Evolutionary conservation across 1,284 basidiomycete species (phyloP).

Genomic region (Rhodotorula sp.): DNA sequence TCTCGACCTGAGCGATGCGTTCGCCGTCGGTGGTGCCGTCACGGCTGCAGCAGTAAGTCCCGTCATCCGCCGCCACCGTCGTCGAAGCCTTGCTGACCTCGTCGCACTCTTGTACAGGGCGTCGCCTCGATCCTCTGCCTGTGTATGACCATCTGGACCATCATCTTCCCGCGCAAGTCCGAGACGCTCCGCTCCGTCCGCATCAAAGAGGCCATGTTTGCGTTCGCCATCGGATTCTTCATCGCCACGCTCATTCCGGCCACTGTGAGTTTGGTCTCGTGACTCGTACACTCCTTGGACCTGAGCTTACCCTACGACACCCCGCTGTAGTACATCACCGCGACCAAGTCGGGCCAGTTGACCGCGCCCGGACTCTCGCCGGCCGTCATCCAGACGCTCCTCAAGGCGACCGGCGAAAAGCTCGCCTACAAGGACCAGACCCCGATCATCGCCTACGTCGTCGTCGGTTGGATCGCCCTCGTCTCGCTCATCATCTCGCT

Average conservation of each 20-base stretch:
- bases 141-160: slow-evolving; percentile 11
- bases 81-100: background rate
- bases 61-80: background rate
- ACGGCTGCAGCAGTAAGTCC: slow-evolving; percentile 13
- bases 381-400: slow-evolving; percentile 18
- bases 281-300: no score
- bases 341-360: slow-evolving; percentile 16
- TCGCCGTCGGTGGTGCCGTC: slow-evolving; percentile 22
- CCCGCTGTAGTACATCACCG: slow-evolving; percentile 5
- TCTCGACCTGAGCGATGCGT: slow-evolving; percentile 15
- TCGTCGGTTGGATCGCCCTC: slow-evolving; percentile 38
- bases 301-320: background rate
- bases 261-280: slow-evolving; percentile 16
- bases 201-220: slow-evolving; percentile 36
- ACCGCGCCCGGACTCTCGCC: slow-evolving; percentile 21
- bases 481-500: slow-evolving; percentile 27
- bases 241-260: slow-evolving; percentile 33
- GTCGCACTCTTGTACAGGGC: background rate
- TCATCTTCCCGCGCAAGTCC: slow-evolving; percentile 16
- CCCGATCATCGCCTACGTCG: slow-evolving; percentile 25
- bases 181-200: slow-evolving; percentile 35
- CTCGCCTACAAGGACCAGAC: slow-evolving; percentile 17
- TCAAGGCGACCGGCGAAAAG: slow-evolving; percentile 18
- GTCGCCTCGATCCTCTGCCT: slow-evolving; percentile 25
- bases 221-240: slow-evolving; percentile 15